Conservation (phyloP, 2,329 filamentous ascomycete species). For the Hypoxylon sp. region DNA sequence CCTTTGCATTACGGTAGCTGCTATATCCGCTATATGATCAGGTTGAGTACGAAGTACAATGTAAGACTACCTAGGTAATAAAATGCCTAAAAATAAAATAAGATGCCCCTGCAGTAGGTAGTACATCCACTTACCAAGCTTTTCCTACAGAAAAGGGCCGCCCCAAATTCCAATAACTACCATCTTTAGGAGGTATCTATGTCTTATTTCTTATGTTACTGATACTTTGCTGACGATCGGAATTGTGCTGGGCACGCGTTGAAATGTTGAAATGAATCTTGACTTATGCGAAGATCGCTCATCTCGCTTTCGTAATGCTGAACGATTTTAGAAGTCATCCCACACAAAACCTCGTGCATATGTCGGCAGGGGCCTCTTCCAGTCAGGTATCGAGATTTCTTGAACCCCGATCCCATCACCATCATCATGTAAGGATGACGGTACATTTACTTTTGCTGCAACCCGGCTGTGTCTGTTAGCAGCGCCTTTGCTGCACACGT, state of each 20-base stretch:
- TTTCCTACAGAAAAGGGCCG: slow-evolving; percentile 3
- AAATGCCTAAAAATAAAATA: slow-evolving; percentile 26
- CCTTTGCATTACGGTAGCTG: neutral
- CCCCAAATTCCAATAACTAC: neutral
- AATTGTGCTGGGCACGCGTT: slow-evolving; percentile 14
- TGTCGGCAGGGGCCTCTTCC: slow-evolving; percentile 10
- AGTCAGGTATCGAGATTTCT: neutral
- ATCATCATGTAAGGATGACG: slow-evolving; percentile 5
- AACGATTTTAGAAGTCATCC: neutral
- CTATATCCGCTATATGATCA: neutral
- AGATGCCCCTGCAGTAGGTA: slow-evolving; percentile 24
- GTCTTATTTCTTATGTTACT: slow-evolving; percentile 1
- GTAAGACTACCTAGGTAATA: slow-evolving; percentile 1
- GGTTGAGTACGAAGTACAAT: neutral
- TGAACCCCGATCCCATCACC: neutral
- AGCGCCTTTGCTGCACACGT: slow-evolving; percentile 25
- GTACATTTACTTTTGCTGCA: slow-evolving; percentile 8
- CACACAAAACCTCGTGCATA: neutral
- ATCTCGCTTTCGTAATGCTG: slow-evolving; percentile 11
- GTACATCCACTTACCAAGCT: slow-evolving; percentile 11
- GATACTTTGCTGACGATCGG: slow-evolving; percentile 12
- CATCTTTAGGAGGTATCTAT: neutral
- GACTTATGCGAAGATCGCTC: slow-evolving; percentile 4
- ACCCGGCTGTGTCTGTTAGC: slow-evolving; percentile 17
- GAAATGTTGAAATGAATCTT: slow-evolving; percentile 9